Conservation (phyloP, 441 rosid species). For the Pelargonium myrrhifolium region DNA sequence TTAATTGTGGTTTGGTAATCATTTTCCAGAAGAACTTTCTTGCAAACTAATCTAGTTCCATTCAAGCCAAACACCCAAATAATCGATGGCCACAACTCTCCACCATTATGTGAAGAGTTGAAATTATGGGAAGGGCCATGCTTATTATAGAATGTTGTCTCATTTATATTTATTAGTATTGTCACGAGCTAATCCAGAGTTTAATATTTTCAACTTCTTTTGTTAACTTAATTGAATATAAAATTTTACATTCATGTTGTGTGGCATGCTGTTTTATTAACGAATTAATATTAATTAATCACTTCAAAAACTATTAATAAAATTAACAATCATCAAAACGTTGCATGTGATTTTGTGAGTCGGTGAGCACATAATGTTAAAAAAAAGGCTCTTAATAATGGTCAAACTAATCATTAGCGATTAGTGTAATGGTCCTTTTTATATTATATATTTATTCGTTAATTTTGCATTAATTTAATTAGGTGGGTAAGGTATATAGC, state of each 20-base stretch:
- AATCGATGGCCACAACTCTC: too few relatives aligned
- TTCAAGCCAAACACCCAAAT: too few relatives aligned
- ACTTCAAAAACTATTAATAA: not conserved
- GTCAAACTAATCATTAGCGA: slow-evolving; percentile 33
- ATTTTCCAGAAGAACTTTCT: too few relatives aligned
- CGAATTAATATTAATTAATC: not conserved
- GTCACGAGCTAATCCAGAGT: too few relatives aligned
- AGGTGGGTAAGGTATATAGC: slow-evolving; percentile 34
- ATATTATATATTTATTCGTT: not conserved
- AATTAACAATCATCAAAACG: not conserved
- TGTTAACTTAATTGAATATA: too few relatives aligned
- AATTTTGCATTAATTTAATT: slow-evolving; percentile 11
- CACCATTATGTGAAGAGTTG: too few relatives aligned
- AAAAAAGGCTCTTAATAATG: slow-evolving; percentile 2
- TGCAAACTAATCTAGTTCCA: too few relatives aligned
- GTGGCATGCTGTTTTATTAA: not conserved
- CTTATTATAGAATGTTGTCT: too few relatives aligned
- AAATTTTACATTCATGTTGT: not conserved
- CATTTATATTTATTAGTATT: too few relatives aligned
- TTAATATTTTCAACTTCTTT: too few relatives aligned
- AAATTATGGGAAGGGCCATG: too few relatives aligned
- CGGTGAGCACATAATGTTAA: not conserved
- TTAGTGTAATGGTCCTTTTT: slow-evolving; percentile 19
- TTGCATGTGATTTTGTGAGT: slow-evolving; percentile 9
- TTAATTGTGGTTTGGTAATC: too few relatives aligned